phyloP scores from a whole-genome alignment of 768 basidiomycete genomes.

The Rhodosporidiobolus sp. region DNA sequence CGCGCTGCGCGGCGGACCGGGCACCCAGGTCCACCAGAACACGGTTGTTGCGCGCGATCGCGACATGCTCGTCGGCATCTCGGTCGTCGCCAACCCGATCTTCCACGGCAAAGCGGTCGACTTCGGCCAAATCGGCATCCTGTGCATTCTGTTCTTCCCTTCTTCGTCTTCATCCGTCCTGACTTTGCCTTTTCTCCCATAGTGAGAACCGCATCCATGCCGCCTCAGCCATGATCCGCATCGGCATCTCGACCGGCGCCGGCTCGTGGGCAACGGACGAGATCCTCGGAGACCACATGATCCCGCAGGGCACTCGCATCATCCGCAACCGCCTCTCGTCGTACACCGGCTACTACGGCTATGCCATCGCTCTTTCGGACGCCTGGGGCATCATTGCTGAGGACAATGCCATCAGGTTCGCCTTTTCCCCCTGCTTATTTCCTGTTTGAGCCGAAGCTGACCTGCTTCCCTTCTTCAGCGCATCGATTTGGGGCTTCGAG shows the following conservation, averaged over 20 bases:
- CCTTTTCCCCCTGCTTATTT: background rate
- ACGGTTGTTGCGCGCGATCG: conserved; percentile 38
- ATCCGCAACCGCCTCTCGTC: conserved; percentile 29
- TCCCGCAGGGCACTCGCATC: conserved; percentile 30
- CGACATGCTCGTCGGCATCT: conserved; percentile 41
- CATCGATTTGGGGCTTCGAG: conserved; percentile 36
- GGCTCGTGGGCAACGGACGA: conserved; percentile 42
- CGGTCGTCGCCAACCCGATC: conserved; percentile 40
- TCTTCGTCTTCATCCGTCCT: background rate
- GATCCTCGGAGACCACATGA: conserved; percentile 27
- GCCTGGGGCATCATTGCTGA: conserved; percentile 22
- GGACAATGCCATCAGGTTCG: conserved; percentile 34
- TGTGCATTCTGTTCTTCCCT: conserved; percentile 7
- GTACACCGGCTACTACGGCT: conserved; percentile 42
- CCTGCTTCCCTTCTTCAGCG: background rate
- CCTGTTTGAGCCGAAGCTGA: background rate
- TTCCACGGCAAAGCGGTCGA: conserved; percentile 5
- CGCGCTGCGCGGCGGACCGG: conserved; percentile 42
- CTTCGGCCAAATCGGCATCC: conserved; percentile 17
- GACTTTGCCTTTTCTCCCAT: background rate
- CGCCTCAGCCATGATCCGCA: conserved; percentile 43
- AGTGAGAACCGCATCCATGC: conserved; percentile 41
- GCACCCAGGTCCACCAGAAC: conserved; percentile 37
- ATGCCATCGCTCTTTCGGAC: conserved; percentile 41
- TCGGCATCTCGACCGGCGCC: conserved; percentile 45